Evolutionary conservation across 2,329 filamentous ascomycete genomes (phyloP).

Genomic region (Claviceps sp.): DNA sequence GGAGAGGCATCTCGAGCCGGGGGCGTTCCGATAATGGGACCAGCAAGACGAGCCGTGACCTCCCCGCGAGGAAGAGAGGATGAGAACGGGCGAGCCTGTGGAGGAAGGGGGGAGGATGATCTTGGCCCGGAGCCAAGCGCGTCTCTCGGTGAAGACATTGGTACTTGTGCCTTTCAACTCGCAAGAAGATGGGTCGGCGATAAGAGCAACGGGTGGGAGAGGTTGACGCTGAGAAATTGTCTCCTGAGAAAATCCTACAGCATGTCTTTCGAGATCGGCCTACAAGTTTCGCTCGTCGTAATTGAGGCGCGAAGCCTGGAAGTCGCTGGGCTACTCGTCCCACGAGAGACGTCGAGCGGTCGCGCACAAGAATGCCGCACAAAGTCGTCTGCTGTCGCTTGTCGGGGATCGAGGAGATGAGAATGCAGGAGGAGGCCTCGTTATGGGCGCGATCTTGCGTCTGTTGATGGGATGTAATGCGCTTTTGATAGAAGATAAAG

Average conservation of each 20-base stretch:
- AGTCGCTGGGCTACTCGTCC: neutral
- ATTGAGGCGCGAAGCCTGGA: neutral
- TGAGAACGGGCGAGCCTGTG: constrained; percentile 31
- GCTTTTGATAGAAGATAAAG: too few species aligned
- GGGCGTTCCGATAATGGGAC: constrained; percentile 34
- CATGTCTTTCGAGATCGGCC: neutral
- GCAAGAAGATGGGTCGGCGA: neutral
- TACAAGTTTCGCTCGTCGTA: neutral
- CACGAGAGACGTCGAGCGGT: neutral
- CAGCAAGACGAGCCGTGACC: constrained; percentile 47
- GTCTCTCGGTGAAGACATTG: constrained; percentile 28
- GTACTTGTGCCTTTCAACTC: neutral
- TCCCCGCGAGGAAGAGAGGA: constrained; percentile 44
- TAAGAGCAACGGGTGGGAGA: too few species aligned
- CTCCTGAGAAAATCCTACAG: neutral
- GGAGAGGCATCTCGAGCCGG: constrained; percentile 24
- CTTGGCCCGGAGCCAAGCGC: constrained; percentile 23
- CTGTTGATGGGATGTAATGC: too few species aligned
- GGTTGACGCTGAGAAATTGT: neutral
- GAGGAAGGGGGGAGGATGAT: constrained; percentile 35
- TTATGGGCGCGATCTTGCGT: neutral
- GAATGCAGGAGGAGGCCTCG: neutral
- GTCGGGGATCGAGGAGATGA: neutral
- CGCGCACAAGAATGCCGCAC: neutral
- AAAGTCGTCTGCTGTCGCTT: neutral